Conservation (phyloP, 805 yeast genomes). For the Candida nitratophila region DNA sequence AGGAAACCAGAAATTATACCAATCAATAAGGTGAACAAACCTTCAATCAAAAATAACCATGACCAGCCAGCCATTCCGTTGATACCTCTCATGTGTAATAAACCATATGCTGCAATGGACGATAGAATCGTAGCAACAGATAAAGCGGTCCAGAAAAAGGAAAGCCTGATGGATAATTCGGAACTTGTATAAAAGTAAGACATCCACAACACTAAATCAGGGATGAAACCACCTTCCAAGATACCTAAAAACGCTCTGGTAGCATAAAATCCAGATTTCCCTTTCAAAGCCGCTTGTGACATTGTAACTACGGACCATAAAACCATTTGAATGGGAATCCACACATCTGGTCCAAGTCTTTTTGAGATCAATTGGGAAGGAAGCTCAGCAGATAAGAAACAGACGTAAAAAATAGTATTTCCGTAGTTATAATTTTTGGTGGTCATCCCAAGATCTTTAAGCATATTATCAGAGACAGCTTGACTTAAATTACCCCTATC, state of each 20-base stretch:
- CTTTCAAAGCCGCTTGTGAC: constrained; percentile 37
- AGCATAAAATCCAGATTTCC: constrained; percentile 35
- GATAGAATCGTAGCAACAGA: constrained; percentile 39
- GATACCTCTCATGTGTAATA: constrained; percentile 41
- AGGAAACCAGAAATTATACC: constrained; percentile 33
- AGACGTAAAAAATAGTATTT: constrained; percentile 39
- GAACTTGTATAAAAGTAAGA: constrained; percentile 56
- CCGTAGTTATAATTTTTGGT: constrained; percentile 52
- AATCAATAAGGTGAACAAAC: constrained; percentile 44
- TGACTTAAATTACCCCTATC: constrained; percentile 48
- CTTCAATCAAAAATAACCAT: constrained; percentile 62
- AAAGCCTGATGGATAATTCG: constrained; percentile 52
- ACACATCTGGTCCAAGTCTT: constrained; percentile 47
- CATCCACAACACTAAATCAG: constrained; percentile 57
- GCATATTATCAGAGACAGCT: constrained; percentile 41
- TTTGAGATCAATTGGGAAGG: constrained; percentile 57
- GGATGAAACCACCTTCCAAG: constrained; percentile 66
- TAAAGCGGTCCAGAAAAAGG: constrained; percentile 53
- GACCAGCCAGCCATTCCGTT: constrained; percentile 50
- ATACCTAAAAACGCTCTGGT: constrained; percentile 48
- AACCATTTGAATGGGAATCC: constrained; percentile 47
- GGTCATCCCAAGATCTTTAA: constrained; percentile 39
- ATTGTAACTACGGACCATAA: constrained; percentile 47
- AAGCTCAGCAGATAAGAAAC: constrained; percentile 46
- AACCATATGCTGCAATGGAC: constrained; percentile 41